phyloP scores from a whole-genome alignment of 352 stramenopile genomes.

The Sclerospora graminicola region DNA sequence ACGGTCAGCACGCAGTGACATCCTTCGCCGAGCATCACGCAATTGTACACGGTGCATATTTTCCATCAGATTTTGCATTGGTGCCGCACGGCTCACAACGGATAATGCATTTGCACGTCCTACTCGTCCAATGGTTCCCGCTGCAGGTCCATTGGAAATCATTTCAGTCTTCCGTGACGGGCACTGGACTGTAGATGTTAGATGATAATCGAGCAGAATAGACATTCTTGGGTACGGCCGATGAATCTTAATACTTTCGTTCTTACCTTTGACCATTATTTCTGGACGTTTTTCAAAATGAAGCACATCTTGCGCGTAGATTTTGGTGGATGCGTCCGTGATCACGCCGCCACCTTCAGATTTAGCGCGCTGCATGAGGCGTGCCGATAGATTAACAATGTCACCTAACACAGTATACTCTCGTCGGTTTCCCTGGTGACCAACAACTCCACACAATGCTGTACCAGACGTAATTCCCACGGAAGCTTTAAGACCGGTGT shows the following conservation, averaged over 20 bases:
- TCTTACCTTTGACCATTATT: conserved; percentile 91
- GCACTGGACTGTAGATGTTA: conserved; percentile 26
- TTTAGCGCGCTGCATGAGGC: conserved; percentile 88
- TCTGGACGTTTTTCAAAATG: conserved; percentile 82
- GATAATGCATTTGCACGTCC: conserved; percentile 15
- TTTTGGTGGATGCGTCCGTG: conserved; percentile 81
- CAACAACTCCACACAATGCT: conserved; percentile 88
- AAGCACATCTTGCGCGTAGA: conserved; percentile 74
- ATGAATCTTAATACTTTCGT: conserved; percentile 85
- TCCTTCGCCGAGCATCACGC: conserved; percentile 54
- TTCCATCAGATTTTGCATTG: conserved; percentile 73
- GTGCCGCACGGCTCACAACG: conserved; percentile 23
- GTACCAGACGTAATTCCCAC: conserved; percentile 89
- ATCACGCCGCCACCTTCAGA: conserved; percentile 78
- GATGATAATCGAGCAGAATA: conserved; percentile 62
- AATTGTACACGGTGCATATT: conserved; percentile 84
- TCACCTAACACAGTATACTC: conserved; percentile 92
- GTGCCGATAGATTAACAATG: conserved; percentile 89
- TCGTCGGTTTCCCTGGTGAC: conserved; percentile 80
- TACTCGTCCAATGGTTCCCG: conserved; percentile 15
- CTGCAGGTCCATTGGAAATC: conserved; percentile 4
- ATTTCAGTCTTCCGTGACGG: conserved; percentile 4
- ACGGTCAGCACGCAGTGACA: conserved; percentile 42
- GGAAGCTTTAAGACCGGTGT: conserved; percentile 67
- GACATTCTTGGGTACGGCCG: conserved; percentile 83